A percentile compares a stretch with the other conserved stretches of the same genome.
Conservation (phyloP, 306 rosid species). For the Inga oerstediana region DNA sequence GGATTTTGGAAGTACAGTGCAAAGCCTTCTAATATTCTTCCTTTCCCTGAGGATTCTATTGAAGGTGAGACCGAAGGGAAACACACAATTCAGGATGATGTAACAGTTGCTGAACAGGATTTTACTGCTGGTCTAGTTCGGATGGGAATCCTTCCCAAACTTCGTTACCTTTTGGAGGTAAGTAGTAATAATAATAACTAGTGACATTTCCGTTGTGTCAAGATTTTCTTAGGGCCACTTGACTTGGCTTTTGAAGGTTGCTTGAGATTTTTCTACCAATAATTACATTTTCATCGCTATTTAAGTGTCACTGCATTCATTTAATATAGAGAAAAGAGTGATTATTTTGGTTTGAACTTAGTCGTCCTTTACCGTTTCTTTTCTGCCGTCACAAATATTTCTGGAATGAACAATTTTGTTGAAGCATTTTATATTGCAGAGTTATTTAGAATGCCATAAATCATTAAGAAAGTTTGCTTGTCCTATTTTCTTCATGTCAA, state of each 20-base stretch:
- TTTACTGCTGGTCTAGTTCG: constrained; percentile 87
- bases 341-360: not conserved
- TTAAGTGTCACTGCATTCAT: not conserved
- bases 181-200: not conserved
- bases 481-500: constrained; percentile 10
- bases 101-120: constrained; percentile 93
- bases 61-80: constrained; percentile 68
- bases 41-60: constrained; percentile 53
- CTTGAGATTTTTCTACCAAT: not conserved
- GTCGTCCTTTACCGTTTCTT: not conserved
- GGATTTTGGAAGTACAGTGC: constrained; percentile 96
- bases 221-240: constrained; percentile 1
- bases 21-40: constrained; percentile 75
- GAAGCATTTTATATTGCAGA: constrained; percentile 34
- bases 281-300: not conserved
- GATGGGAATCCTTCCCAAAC: constrained; percentile 87
- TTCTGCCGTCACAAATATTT: not conserved
- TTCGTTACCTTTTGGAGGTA: constrained; percentile 91
- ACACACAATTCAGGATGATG: constrained; percentile 89
- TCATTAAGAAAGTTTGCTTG: not conserved
- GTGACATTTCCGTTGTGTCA: not conserved
- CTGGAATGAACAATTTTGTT: constrained; percentile 10
- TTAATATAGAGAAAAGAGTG: not conserved
- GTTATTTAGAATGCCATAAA: constrained; percentile 18
- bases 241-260: not conserved